Evolutionary conservation across 2,329 filamentous ascomycete species (phyloP), one percentile per base, ranked within the genome.

Genomic region (Zalaria obscura): DNA sequence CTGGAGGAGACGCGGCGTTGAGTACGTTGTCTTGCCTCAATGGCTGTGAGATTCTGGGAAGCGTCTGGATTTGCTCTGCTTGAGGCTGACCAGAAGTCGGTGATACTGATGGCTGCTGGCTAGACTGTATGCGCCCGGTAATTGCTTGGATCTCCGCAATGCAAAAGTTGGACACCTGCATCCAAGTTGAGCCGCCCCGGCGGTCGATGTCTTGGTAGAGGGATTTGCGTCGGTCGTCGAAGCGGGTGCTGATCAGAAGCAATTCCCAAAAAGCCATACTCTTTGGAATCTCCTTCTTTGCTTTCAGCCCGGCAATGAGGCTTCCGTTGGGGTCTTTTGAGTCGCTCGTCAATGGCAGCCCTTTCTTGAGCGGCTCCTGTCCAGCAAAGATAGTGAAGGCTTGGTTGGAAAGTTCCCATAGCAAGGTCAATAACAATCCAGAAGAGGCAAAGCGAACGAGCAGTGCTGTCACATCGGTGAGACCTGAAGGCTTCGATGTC

Each of bases 241-340:
- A 88, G 41, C 76, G 73, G 43, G 81, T 74, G 32, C 83, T 79
- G 50, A 95, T 93, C 42, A 84, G 71, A 27, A 78, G 76, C 27
- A 95, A 68, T 56, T 96, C 89, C 88, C 88, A 94, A 60, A 93
- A 82, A 10, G 89, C 88, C 58, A 93, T 93, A 1, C 77, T 73
- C 73, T 83, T 79, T 45, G 84, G 77, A 6, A 83, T 69, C 5
- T 84, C 70, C 59, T 89, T 91, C 63, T 87, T 91, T 48, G 80
- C 80, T 57, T 80, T 88, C 36, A 96, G 61, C 0, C 89, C 89
- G 43, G 79, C 86, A 38, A 96, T 60, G 27, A 96, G 68, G 56
- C 84, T 94, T 31, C 86, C 87, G 54, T 94, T 96, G 1, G 89
- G 85, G 42, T 59, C 54, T 55, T 84, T 91, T 10, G 86, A 84